These are phyloP conservation scores for Quercus suber DNA, from an alignment of 306 rosid genomes.

Conservation along the genomic window DNA sequence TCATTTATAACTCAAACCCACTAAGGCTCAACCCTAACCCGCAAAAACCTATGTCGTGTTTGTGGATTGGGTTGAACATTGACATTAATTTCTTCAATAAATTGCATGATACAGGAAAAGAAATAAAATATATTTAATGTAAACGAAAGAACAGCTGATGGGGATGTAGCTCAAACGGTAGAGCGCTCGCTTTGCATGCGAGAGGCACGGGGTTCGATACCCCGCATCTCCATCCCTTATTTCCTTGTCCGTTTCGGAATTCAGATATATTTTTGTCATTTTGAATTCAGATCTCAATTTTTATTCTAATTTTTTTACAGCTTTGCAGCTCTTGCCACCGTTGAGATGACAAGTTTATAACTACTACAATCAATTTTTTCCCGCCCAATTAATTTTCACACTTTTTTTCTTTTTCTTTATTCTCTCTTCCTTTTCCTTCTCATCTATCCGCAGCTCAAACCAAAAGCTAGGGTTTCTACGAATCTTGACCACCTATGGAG, in stretches of 20 bases:
- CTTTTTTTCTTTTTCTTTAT: too few relatives aligned
- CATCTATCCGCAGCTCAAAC: neutral
- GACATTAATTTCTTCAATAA: rapidly evolving
- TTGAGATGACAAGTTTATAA: too few relatives aligned
- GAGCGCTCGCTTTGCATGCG: conserved; percentile 42
- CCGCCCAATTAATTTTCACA: conserved; percentile 43
- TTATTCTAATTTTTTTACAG: neutral
- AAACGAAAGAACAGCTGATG: rapidly evolving
- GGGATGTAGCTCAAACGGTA: conserved; percentile 40
- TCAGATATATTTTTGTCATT: too few relatives aligned
- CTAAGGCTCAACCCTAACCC: too few relatives aligned
- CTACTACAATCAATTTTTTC: conserved; percentile 26
- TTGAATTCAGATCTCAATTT: too few relatives aligned
- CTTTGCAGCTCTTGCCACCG: neutral
- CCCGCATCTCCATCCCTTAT: conserved; percentile 21
- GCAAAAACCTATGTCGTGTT: too few relatives aligned
- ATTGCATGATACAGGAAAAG: too few relatives aligned
- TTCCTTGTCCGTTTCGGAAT: too few relatives aligned
- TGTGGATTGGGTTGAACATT: too few relatives aligned
- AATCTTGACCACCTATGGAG: conserved; percentile 19
- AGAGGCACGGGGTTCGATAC: conserved; percentile 36
- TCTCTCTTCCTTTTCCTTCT: neutral
- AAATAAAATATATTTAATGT: too few relatives aligned
- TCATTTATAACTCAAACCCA: too few relatives aligned
- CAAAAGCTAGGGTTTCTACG: conserved; percentile 43